These are phyloP conservation scores for Neurospora sp. DNA, from an alignment of 495 filamentous ascomycete species.

Conservation along the genomic window DNA sequence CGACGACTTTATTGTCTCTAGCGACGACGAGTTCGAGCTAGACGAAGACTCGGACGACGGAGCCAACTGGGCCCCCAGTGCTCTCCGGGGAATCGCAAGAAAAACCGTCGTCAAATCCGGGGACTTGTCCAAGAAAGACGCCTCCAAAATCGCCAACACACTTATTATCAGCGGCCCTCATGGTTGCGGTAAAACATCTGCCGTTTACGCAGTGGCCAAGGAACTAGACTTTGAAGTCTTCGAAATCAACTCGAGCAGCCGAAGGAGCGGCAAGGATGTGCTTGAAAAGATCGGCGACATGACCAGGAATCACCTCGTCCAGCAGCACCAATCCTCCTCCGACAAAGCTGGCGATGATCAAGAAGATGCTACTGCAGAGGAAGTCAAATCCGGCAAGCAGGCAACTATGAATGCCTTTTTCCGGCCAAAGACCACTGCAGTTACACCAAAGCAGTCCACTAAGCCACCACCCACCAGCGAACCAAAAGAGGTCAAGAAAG, in stretches of 20 bases:
- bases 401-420: constrained; percentile 77
- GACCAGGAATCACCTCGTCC: constrained; percentile 87
- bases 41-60: constrained; percentile 60
- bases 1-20: constrained; percentile 78
- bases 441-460: constrained; percentile 19
- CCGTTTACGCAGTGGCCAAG: constrained; percentile 88
- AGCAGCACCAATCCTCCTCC: constrained; percentile 23
- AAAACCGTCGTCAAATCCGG: constrained; percentile 57
- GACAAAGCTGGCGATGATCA: constrained; percentile 10
- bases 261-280: constrained; percentile 82
- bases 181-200: constrained; percentile 89
- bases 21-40: constrained; percentile 76
- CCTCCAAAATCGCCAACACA: constrained; percentile 41
- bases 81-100: constrained; percentile 27
- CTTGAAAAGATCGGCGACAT: constrained; percentile 90
- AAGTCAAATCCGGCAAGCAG: constrained; percentile 58
- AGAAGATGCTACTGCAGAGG: constrained; percentile 40
- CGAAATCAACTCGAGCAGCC: constrained; percentile 77
- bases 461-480: constrained; percentile 4
- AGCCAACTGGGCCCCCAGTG: constrained; percentile 37
- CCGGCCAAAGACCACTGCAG: constrained; percentile 31
- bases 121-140: constrained; percentile 36
- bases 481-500: constrained; percentile 26
- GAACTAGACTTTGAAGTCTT: constrained; percentile 93
- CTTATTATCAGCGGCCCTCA: constrained; percentile 81